Conservation (phyloP, 2,329 filamentous ascomycete genomes). For the Clonostachys sp. region DNA sequence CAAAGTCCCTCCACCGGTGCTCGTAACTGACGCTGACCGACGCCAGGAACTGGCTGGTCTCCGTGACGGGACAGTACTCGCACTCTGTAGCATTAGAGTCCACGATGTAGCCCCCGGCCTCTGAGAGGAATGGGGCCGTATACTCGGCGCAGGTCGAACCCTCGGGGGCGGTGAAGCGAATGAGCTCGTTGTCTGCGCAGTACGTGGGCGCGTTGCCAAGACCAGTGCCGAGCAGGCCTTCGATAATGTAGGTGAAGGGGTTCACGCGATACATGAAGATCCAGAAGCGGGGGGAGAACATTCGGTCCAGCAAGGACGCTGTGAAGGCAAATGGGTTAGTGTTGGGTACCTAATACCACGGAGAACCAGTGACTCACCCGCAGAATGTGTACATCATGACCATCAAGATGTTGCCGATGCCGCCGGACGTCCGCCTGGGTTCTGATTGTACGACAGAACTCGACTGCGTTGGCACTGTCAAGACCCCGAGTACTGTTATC, state of each 20-base stretch:
- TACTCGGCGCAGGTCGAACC: slow-evolving; percentile 53
- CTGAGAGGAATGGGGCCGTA: slow-evolving; percentile 33
- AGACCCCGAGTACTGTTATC: slow-evolving; percentile 47
- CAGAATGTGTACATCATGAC: slow-evolving; percentile 1
- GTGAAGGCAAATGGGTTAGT: slow-evolving; percentile 9
- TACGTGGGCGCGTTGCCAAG: slow-evolving; percentile 55
- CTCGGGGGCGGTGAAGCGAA: slow-evolving; percentile 53
- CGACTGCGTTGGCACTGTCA: slow-evolving; percentile 46
- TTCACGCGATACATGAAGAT: slow-evolving; percentile 71
- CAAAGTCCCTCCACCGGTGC: slow-evolving; percentile 52
- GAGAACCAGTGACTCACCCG: not conserved
- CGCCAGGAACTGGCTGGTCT: slow-evolving; percentile 27
- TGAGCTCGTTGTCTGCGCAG: slow-evolving; percentile 62
- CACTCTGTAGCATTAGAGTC: slow-evolving; percentile 27
- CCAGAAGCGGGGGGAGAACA: slow-evolving; percentile 68
- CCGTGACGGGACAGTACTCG: slow-evolving; percentile 43
- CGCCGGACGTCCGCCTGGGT: slow-evolving; percentile 35
- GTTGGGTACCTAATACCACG: too few species aligned
- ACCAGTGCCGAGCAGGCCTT: slow-evolving; percentile 58
- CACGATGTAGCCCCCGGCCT: slow-evolving; percentile 50
- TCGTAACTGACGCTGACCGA: slow-evolving; percentile 36
- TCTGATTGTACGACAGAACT: slow-evolving; percentile 47
- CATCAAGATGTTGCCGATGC: not conserved
- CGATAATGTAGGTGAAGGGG: slow-evolving; percentile 71
- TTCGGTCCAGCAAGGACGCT: slow-evolving; percentile 58